Evolutionary conservation across 176 grass and related monocot species (phyloP).

Genomic region (Hyparrhenia diplandra): DNA sequence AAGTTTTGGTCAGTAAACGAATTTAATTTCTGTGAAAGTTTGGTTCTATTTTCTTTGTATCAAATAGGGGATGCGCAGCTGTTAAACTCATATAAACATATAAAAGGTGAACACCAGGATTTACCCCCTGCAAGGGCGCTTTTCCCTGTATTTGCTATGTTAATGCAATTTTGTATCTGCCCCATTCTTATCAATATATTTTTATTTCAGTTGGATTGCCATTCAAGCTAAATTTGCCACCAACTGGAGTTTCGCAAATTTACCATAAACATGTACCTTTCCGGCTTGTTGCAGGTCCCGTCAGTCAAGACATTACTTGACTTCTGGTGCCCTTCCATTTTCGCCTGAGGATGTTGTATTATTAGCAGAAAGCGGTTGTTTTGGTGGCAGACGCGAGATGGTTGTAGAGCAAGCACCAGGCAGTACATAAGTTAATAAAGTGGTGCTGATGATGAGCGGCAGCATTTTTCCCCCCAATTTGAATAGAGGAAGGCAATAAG

Average conservation of each 20-base stretch:
- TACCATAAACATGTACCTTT: not conserved
- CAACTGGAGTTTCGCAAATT: not conserved
- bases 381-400: slow-evolving; percentile 29
- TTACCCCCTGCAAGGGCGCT: too few relatives aligned
- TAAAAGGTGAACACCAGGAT: not conserved
- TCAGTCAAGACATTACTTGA: slow-evolving; percentile 64
- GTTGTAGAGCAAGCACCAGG: slow-evolving; percentile 18
- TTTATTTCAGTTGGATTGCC: not conserved
- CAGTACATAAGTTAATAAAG: slow-evolving; percentile 9
- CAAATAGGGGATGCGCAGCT: too few relatives aligned
- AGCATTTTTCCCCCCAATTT: not conserved
- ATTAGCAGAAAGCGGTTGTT: slow-evolving; percentile 52
- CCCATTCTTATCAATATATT: not conserved
- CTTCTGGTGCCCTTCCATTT: slow-evolving; percentile 45
- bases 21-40: not conserved
- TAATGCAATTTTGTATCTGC: slow-evolving; percentile 2
- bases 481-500: slow-evolving; percentile 12
- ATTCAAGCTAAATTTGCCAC: not conserved
- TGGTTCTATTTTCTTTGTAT: too few relatives aligned
- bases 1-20: not conserved
- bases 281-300: slow-evolving; percentile 44
- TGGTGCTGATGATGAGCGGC: not conserved
- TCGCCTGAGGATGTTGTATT: slow-evolving; percentile 48
- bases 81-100: not conserved
- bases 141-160: not conserved